Percentiles rank a stretch among this genome's conserved stretches.
These are phyloP conservation scores for Orychophragmus violaceus DNA, from an alignment of 345 rosid species.

Conservation along the genomic window DNA sequence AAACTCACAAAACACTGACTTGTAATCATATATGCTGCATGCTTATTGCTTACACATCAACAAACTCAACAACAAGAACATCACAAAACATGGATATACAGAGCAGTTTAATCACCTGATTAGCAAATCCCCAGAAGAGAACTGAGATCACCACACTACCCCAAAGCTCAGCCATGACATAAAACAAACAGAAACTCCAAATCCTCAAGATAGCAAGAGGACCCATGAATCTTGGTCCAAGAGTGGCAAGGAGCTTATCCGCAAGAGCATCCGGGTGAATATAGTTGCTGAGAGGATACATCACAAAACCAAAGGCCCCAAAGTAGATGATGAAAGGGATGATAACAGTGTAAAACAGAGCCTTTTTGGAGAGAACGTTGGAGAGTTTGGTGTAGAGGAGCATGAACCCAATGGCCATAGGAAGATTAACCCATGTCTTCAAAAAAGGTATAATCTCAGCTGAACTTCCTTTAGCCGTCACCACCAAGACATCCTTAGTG, in stretches of 20 bases:
- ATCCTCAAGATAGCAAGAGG: too few relatives aligned
- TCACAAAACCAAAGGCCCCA: constrained; percentile 82
- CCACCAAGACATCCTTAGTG: constrained; percentile 93
- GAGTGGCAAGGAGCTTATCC: too few relatives aligned
- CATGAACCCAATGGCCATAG: constrained; percentile 98
- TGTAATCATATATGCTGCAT: not conserved
- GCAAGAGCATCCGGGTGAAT: too few relatives aligned
- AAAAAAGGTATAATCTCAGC: constrained; percentile 95
- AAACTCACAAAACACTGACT: not conserved
- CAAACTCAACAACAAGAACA: not conserved
- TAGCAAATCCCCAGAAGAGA: constrained; percentile 96
- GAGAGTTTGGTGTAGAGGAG: constrained; percentile 70
- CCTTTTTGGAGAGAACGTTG: constrained; percentile 70
- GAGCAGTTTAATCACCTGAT: constrained; percentile 55
- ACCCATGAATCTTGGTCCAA: too few relatives aligned
- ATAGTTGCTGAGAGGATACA: too few relatives aligned
- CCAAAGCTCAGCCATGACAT: too few relatives aligned
- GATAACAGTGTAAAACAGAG: constrained; percentile 76
- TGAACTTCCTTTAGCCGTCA: constrained; percentile 91
- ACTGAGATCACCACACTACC: constrained; percentile 92
- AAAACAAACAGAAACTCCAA: too few relatives aligned
- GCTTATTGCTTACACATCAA: too few relatives aligned
- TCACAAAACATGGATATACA: not conserved
- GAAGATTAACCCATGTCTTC: constrained; percentile 97
- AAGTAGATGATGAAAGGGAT: constrained; percentile 90